Evolutionary conservation across 495 filamentous ascomycete species (phyloP), one percentile per base, ranked within the genome.

Genomic region (Penicillium crystallinum): DNA sequence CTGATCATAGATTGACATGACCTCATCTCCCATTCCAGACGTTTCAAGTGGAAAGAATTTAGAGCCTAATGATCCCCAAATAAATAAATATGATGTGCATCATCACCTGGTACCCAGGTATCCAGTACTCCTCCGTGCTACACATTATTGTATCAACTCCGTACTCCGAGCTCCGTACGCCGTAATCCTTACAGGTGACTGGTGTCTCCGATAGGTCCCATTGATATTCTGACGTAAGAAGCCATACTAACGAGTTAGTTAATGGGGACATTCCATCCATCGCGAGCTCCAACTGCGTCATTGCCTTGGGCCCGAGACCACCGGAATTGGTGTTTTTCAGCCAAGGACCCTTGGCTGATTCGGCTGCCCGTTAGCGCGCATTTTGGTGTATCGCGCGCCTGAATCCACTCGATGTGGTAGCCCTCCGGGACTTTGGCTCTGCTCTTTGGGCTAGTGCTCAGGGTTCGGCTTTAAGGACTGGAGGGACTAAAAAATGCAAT

Each of bases 1-100:
- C 37, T 4, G n/a, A 40, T 38, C 27, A 17, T 36, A 2, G 27
- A 49, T 49, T 31, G 15, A 6, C 19, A 42, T 50, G 48, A 50
- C 48, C 48, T 50, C 48, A 50, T 47, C 9, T 18, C 25, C 19
- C 43, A 39, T 49, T 49, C 34, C n/a, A 46, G 43, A 35, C 14
- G 25, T 45, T 30, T 44, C 25, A 30, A 17, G 34, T 36, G 15
- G 33, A 36, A 36, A 7, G 34, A 36, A 36, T 36, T 36, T 17
- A 8, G 4, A 14, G 8, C 10, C 31, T 34, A n/a, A 2, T 14
- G 31, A 29, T 4, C 25, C 25, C 25, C 37, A 39, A 39, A 19
- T 22, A 39, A 21, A 25, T 41, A n/a, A n/a, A n/a, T n/a, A n/a
- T n/a, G n/a, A n/a, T n/a, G n/a, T n/a, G n/a, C n/a, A n/a, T n/a